Base-by-base conservation (phyloP, 441 rosid species). In the Bocquillonia castaneifolia region DNA sequence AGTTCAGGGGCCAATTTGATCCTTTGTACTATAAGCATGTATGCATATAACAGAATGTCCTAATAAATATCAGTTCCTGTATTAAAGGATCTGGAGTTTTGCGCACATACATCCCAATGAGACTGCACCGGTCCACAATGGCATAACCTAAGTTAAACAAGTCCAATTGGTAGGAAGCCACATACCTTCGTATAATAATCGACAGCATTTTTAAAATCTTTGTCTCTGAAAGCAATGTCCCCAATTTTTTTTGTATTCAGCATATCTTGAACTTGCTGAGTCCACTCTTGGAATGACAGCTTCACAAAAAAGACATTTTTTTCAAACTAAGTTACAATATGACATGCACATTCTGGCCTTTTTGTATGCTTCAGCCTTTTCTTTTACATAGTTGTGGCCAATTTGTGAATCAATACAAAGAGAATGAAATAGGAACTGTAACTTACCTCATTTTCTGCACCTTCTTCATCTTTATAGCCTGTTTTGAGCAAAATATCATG, bases 391-490 rank as follows among this genome's bases (percentile, higher is more conserved):
- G 22, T 42, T 18, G 23, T 14, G 45, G 15, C 55, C 55, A 57
- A 44, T 42, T 23, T 36, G 23, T 56, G 17, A 57, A 67, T 25
- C 40, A 60, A 51, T 52, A 63, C 28, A 51, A 51, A 50, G 47
- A 45, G 61, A 58, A 47, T 47, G 13, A 48, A 71, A 26, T 31
- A 36, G 29, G 59, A 47, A 52, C 15, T 7, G 17, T 20, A 71
- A 56, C 74, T 14, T 45, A 86, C 92, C 89, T 91, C 97, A 72
- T 89, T 89, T 68, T 88, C 97, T 64, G 97, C 92, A 56, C 97
- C 97, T 77, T 90, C 97, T 72, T 90, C 95, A 44, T 91, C 97
- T 83, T 81, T 89, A 64, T 91, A 91, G 67, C 93, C 93, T 8
- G 92, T 89, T 83, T 86, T 91, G 40, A 91, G 90, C 81, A 91